Percentiles rank a stretch among this genome's conserved stretches.
These are phyloP conservation scores for Didymella glomerata DNA, from an alignment of 2,329 filamentous ascomycete genomes.

Conservation along the genomic window DNA sequence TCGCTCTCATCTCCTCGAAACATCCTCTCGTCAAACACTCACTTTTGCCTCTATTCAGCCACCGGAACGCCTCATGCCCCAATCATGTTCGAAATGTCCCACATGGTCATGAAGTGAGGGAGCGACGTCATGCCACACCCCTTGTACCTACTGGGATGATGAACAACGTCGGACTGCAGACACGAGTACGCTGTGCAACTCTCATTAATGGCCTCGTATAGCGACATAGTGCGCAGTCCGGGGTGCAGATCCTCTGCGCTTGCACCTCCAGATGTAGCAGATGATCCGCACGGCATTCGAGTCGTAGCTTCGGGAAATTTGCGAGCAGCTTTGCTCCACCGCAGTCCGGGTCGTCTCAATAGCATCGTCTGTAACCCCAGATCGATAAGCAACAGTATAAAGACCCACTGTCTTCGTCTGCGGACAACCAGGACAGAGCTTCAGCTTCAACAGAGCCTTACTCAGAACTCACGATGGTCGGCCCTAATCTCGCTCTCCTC, in stretches of 20 bases:
- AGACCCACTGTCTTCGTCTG: not conserved
- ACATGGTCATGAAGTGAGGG: not conserved
- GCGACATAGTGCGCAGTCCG: not conserved
- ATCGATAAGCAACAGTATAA: not conserved
- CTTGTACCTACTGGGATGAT: not conserved
- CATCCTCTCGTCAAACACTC: not conserved
- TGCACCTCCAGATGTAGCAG: not conserved
- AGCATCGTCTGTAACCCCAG: not conserved
- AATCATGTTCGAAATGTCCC: not conserved
- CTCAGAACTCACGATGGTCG: slow-evolving; percentile 32
- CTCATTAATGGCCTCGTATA: not conserved
- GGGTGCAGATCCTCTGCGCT: slow-evolving; percentile 2
- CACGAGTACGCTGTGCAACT: not conserved
- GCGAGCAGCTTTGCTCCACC: not conserved
- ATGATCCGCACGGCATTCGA: not conserved
- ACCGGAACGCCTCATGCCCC: not conserved
- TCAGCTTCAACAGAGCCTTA: no score
- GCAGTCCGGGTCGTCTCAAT: not conserved
- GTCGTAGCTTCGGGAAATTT: not conserved
- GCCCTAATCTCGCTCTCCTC: slow-evolving; percentile 27
- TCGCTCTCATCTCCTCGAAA: not conserved
- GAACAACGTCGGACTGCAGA: not conserved
- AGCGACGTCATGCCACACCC: not conserved
- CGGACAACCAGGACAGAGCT: not conserved
- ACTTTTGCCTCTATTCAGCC: not conserved